Percentiles rank a stretch among this genome's conserved stretches.
These are phyloP conservation scores for Poronia punctata DNA, from an alignment of 495 filamentous ascomycete genomes.

Conservation along the genomic window DNA sequence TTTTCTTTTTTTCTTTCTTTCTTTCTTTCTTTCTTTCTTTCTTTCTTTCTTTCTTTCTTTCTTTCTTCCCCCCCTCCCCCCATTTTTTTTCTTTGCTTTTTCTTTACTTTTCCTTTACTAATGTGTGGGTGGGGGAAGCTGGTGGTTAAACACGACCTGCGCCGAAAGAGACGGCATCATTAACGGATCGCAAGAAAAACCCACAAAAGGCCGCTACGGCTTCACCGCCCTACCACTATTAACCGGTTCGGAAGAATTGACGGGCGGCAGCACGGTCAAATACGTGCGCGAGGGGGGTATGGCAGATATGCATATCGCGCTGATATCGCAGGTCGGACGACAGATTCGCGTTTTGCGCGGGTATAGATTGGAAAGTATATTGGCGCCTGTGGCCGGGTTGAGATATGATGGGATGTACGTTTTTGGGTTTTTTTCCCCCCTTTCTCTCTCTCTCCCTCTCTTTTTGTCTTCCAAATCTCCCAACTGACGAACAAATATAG, in stretches of 20 bases:
- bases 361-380: constrained; percentile 31
- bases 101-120: neutral
- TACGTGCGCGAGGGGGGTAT: constrained; percentile 29
- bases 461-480: neutral
- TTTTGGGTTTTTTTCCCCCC: too few species aligned
- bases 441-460: neutral
- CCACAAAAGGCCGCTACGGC: constrained; percentile 31
- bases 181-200: constrained; percentile 22
- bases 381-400: constrained; percentile 39
- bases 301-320: constrained; percentile 29
- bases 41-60: neutral
- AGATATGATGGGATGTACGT: constrained; percentile 47
- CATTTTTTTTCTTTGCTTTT: too few species aligned
- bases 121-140: constrained; percentile 30
- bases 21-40: neutral
- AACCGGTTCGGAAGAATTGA: constrained; percentile 34
- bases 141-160: constrained; percentile 44
- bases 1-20: neutral
- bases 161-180: constrained; percentile 43
- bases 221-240: constrained; percentile 34
- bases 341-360: constrained; percentile 40
- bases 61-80: too few species aligned
- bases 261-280: constrained; percentile 17
- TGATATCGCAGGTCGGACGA: constrained; percentile 32
- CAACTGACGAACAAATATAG: neutral